Percentiles rank a stretch among this genome's conserved stretches.
phyloP scores from a whole-genome alignment of 768 basidiomycete genomes.

The Cubamyces sp. region DNA sequence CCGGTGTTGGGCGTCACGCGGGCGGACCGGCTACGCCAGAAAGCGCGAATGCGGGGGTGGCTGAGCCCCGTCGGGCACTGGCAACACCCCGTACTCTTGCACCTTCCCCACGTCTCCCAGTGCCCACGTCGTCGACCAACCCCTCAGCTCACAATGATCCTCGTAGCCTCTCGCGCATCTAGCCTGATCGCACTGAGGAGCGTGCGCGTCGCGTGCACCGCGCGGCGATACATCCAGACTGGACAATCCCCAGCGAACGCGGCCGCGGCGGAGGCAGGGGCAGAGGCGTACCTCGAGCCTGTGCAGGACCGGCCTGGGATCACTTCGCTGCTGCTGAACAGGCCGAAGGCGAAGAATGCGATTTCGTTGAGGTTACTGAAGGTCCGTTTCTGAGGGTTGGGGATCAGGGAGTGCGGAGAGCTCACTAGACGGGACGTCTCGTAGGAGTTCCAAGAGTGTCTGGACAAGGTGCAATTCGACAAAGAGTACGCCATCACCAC shows the following conservation, averaged over 20 bases:
- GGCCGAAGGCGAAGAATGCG: conserved; percentile 85
- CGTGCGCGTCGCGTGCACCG: not conserved
- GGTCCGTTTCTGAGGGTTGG: conserved; percentile 43
- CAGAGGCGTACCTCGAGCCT: conserved; percentile 53
- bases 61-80: not conserved
- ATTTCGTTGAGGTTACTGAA: conserved; percentile 75
- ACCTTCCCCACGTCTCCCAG: not conserved
- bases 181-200: not conserved
- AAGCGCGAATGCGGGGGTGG: conserved; percentile 20
- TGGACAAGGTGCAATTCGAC: conserved; percentile 70
- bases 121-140: not conserved
- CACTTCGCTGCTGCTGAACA: conserved; percentile 74
- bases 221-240: conserved; percentile 18
- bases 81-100: not conserved
- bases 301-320: conserved; percentile 63
- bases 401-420: conserved; percentile 5
- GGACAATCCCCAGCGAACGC: not conserved
- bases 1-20: conserved; percentile 7
- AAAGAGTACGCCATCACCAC: conserved; percentile 50
- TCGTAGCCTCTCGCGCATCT: not conserved
- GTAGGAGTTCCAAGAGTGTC: conserved; percentile 73
- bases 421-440: conserved; percentile 10
- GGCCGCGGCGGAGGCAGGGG: conserved; percentile 39
- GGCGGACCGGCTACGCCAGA: not conserved
- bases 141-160: not conserved